Evolutionary conservation across 306 rosid genomes (phyloP).

Genomic region (Erythrophleum fordii): DNA sequence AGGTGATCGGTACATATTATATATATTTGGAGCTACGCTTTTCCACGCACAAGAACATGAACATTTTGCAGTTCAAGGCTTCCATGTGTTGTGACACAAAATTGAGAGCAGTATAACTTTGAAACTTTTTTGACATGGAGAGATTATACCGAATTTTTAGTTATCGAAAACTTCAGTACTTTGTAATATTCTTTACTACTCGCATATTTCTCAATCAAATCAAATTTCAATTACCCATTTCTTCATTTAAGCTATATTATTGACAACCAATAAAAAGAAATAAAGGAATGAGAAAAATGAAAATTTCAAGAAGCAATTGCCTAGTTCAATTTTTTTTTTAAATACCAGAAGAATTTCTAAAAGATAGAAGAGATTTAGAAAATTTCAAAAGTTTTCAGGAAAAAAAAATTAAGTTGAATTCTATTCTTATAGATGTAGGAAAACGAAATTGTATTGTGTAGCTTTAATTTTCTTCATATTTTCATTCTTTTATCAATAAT

Average conservation of each 20-base stretch:
- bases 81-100: conserved; percentile 4
- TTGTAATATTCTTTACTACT: too few relatives aligned
- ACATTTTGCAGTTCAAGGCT: conserved; percentile 33
- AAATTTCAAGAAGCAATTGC: too few relatives aligned
- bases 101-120: neutral
- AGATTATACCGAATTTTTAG: neutral
- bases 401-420: neutral
- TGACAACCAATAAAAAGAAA: too few relatives aligned
- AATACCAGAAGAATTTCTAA: too few relatives aligned
- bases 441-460: neutral
- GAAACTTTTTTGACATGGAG: neutral
- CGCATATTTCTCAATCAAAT: neutral
- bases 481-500: neutral
- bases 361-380: too few relatives aligned
- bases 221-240: neutral
- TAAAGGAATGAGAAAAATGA: too few relatives aligned
- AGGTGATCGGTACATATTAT: conserved; percentile 10
- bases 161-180: too few relatives aligned
- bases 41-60: conserved; percentile 38
- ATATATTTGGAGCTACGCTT: neutral
- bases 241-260: too few relatives aligned
- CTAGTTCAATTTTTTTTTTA: too few relatives aligned
- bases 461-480: neutral
- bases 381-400: too few relatives aligned
- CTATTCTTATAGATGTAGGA: neutral